phyloP scores from a whole-genome alignment of 768 basidiomycete genomes.

The Termitomyces heimii region DNA sequence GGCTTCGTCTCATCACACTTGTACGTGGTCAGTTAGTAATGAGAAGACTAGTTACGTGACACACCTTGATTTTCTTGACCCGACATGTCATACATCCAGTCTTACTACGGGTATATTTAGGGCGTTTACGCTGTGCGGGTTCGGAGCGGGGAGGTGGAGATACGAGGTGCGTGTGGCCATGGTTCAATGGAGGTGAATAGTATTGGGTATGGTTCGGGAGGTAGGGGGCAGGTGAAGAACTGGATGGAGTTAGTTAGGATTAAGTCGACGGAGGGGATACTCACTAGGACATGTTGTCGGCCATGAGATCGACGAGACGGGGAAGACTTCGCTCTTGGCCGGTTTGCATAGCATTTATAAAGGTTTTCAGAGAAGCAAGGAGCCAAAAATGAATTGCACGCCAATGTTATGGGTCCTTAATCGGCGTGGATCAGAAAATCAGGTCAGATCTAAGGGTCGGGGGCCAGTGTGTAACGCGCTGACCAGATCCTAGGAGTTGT shows the following conservation, averaged over 20 bases:
- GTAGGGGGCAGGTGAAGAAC: constrained; percentile 31
- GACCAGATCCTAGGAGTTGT: constrained; percentile 39
- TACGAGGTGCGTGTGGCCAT: constrained; percentile 44
- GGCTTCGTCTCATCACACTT: constrained; percentile 95
- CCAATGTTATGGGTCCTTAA: constrained; percentile 35
- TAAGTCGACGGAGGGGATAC: constrained; percentile 23
- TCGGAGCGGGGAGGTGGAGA: constrained; percentile 45
- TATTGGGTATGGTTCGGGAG: constrained; percentile 33
- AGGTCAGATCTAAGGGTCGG: constrained; percentile 72
- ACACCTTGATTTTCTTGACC: constrained; percentile 90
- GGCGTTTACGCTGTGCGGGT: constrained; percentile 61
- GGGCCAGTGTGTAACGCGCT: constrained; percentile 34
- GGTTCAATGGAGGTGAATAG: constrained; percentile 30
- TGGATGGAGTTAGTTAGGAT: constrained; percentile 22
- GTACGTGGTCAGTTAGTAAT: constrained; percentile 6
- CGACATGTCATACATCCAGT: constrained; percentile 93
- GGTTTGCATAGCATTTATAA: constrained; percentile 51
- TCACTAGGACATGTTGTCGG: constrained; percentile 51
- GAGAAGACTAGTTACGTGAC: constrained; percentile 14
- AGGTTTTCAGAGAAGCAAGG: constrained; percentile 30
- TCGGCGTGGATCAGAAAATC: constrained; percentile 51
- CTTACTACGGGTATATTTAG: constrained; percentile 92
- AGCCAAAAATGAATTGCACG: constrained; percentile 36
- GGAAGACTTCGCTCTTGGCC: constrained; percentile 28
- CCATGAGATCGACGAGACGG: constrained; percentile 39